phyloP scores from a whole-genome alignment of 495 filamentous ascomycete genomes.

The Acidiella bohemica region DNA sequence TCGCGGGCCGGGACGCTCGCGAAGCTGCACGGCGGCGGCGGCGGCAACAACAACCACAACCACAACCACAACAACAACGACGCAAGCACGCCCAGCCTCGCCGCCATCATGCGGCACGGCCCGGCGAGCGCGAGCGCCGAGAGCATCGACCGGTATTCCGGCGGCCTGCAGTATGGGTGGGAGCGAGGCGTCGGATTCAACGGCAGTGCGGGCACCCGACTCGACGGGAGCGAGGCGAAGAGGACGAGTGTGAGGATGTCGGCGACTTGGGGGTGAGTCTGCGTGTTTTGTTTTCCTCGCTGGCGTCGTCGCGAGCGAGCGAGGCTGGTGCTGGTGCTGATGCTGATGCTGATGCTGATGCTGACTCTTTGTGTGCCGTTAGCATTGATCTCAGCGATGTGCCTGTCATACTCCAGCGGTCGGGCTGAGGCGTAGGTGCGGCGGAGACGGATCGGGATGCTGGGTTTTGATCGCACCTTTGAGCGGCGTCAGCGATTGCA shows the following conservation, averaged over 20 bases:
- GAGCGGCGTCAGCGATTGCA: too few species aligned
- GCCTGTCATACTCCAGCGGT: too few species aligned
- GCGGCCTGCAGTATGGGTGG: constrained; percentile 34
- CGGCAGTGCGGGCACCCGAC: constrained; percentile 33
- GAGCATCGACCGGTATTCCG: constrained; percentile 28
- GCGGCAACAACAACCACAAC: constrained; percentile 14
- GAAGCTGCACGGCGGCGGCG: neutral
- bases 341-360: too few species aligned
- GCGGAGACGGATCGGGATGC: too few species aligned
- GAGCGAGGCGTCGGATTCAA: constrained; percentile 29
- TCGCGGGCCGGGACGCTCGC: neutral
- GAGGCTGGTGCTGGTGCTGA: too few species aligned
- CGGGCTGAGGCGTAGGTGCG: too few species aligned
- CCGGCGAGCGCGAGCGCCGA: neutral
- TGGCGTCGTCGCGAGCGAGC: too few species aligned
- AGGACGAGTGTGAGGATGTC: constrained; percentile 28
- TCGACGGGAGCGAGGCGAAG: constrained; percentile 21
- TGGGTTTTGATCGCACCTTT: too few species aligned
- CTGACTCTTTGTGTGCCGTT: too few species aligned
- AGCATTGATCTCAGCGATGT: too few species aligned
- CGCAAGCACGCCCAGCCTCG: neutral
- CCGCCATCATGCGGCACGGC: neutral
- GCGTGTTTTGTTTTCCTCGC: too few species aligned
- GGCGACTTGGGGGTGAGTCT: constrained; percentile 21
- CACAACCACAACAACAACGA: neutral